Evolutionary conservation across 257 asterid genomes (phyloP), one percentile per base, ranked within the genome.

Genomic region (Solanum pinnatisectum): DNA sequence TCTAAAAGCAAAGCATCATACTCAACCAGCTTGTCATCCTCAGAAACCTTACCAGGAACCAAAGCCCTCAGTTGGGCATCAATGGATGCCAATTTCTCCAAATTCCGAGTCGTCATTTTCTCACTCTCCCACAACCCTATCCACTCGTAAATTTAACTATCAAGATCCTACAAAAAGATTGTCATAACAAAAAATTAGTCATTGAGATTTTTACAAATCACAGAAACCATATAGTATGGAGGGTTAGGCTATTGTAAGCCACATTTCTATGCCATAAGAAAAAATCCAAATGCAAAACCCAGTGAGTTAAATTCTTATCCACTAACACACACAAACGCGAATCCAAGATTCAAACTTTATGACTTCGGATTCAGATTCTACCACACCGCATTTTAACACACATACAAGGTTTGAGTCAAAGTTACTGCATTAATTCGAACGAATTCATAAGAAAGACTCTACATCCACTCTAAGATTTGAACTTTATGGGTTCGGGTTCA

Each of bases 1-100:
- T 92, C 94, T 89, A 92, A 71, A 77, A 92, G 93, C 90, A 92
- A 86, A 83, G 94, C 94, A 88, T 92, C 94, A 87, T 92, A 92
- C 88, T 92, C 94, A 70, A 92, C 91, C 22, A 92, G 92, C 92
- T 92, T 92, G 86, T 92, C 94, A 87, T 92, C 94, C 25, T 92
- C 93, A 82, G 94, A 89, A 30, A 92, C 89, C 78, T 91, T 92
- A 37, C 37, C 87, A 70, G 94, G 94, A 11, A 92, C 92, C 91
- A 92, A 89, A 67, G 70, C 89, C 88, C 94, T 90, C 72, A 92
- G 67, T 39, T 92, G 94, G 63, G 93, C 94, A 89, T 92, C 94
- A 79, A 92, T 92, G 20, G 94, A 92, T 44, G 92, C 93, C 91
- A 91, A 37, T 91, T 92, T 92, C 87, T 85, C 94, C 84, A 91